Evolutionary conservation across 2,329 filamentous ascomycete genomes (phyloP), one percentile per base, ranked within the genome.

Genomic region (Pyrenochaeta sp.): DNA sequence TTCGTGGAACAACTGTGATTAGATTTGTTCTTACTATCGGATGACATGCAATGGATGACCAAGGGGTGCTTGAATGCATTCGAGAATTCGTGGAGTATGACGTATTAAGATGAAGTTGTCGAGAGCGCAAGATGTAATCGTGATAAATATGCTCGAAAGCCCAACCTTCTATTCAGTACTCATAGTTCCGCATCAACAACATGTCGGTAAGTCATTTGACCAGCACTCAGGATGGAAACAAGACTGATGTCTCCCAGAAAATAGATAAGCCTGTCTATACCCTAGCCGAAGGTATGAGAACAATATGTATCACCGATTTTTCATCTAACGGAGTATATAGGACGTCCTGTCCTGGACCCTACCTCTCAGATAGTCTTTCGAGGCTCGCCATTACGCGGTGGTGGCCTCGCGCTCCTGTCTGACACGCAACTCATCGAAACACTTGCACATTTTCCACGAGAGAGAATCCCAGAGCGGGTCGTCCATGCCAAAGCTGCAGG

Each of bases 361-460:
- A 21, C 35, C 8, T 15, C 24, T 27, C 35, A 38, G 13, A 29
- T 19, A n/a, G 35, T 38, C 4, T 26, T 38, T 28, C 35, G 35
- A 14, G 35, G 35, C 15, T 15, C 24, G 15, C 35, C 35, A 9
- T 13, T 38, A n/a, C n/a, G n/a, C 8, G 65, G 65, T 21, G 68
- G 69, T n/a, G 75, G 76, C 7, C 66, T 80, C 4, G 69, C 73
- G 2, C 66, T 79, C 2, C 68, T 85, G 0, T 75, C 81, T 48
- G 81, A 84, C 55, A 83, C 81, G 13, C 81, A 84, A 37, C 60
- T 86, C n/a, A 79, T 86, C 44, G 81, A 85, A 50, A 77, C 81
- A 1, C 68, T 86, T 1, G 77, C 83, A 2, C 82, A 85, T 58
- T 86, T 86, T 57, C 77, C 81, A 44, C 76, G 82, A 6, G 82